phyloP scores from a whole-genome alignment of 805 yeast species.

The Diddensiella transvaalensis region DNA sequence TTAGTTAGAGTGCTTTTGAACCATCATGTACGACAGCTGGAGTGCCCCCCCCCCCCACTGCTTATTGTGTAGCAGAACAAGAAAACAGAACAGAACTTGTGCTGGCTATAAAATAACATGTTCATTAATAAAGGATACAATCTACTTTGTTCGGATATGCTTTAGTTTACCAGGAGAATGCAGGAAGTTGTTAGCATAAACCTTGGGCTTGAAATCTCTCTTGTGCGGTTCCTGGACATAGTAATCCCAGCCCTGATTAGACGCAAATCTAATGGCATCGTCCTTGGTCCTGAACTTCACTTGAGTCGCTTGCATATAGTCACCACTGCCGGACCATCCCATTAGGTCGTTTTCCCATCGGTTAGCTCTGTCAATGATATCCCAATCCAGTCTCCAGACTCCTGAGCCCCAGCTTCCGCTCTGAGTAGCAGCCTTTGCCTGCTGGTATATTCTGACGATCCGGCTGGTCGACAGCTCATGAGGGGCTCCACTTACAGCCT shows the following conservation, averaged over 20 bases:
- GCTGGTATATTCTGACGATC: conserved; percentile 72
- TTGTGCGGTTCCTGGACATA: conserved; percentile 77
- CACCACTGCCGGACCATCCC: conserved; percentile 78
- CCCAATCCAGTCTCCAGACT: conserved; percentile 82
- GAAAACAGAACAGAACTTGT: too few species aligned
- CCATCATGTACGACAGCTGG: too few species aligned
- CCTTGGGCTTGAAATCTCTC: conserved; percentile 70
- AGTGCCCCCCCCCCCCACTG: too few species aligned
- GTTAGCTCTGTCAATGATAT: conserved; percentile 67
- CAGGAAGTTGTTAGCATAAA: conserved; percentile 65
- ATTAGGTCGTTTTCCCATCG: conserved; percentile 88
- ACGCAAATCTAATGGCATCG: conserved; percentile 73
- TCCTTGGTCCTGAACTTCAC: conserved; percentile 72
- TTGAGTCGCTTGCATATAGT: conserved; percentile 73
- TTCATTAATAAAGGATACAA: too few species aligned
- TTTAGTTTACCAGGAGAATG: conserved; percentile 70
- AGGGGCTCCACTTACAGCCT: conserved; percentile 76
- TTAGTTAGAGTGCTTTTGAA: too few species aligned
- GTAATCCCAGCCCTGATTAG: conserved; percentile 82
- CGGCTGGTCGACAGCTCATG: conserved; percentile 54
- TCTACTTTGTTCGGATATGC: conserved; percentile 78
- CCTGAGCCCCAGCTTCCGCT: conserved; percentile 48
- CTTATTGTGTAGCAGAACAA: too few species aligned
- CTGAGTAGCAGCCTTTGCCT: conserved; percentile 78
- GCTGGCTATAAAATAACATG: too few species aligned